Base-by-base conservation (phyloP, 345 rosid species). In the Excoecaria agallocha region DNA sequence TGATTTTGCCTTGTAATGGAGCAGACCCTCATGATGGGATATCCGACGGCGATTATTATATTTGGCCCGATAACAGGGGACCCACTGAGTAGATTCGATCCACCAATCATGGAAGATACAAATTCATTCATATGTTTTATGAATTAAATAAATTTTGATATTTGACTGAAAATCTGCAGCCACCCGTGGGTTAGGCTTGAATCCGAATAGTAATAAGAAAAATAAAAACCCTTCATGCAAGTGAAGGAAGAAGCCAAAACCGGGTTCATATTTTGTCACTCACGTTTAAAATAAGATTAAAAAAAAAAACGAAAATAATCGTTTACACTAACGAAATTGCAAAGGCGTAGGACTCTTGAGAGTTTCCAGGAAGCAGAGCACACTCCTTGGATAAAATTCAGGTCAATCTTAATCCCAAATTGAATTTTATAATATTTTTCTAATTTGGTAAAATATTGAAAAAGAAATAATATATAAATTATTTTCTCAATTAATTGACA, bases 71-170 rank as follows among this genome's bases (percentile, higher is more conserved):
- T 11, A 51, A 1, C 25, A n/a, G 4, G 4, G 38, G 55, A 64
- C 66, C 71, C 77, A 54, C 6, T 3, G 20, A 37, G 46, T 50
- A 25, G 52, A 25, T 54, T 74, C 49, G 39, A 63, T 70, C 79
- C 81, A 64, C 74, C 66, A 49, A 39, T 67, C 63, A 48, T 55
- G 56, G 45, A 49, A 50, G 17, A 20, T 66, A 41, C 68, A 43
- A 35, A 19, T 41, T 61, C 22, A 5, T 3, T 22, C 8, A 22
- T n/a, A n/a, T n/a, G n/a, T n/a, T n/a, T n/a, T n/a, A n/a, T 10
- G 10, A n/a, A n/a, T n/a, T n/a, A n/a, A n/a, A n/a, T n/a, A n/a
- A n/a, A n/a, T n/a, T n/a, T n/a, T n/a, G n/a, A n/a, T n/a, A n/a
- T 35, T 69, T 38, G 72, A 69, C 62, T 67, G 3, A 3, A n/a